Percentiles rank a stretch among this genome's conserved stretches.
Evolutionary conservation across 805 yeast species (phyloP).

Genomic region (Ogataea trehalophila): DNA sequence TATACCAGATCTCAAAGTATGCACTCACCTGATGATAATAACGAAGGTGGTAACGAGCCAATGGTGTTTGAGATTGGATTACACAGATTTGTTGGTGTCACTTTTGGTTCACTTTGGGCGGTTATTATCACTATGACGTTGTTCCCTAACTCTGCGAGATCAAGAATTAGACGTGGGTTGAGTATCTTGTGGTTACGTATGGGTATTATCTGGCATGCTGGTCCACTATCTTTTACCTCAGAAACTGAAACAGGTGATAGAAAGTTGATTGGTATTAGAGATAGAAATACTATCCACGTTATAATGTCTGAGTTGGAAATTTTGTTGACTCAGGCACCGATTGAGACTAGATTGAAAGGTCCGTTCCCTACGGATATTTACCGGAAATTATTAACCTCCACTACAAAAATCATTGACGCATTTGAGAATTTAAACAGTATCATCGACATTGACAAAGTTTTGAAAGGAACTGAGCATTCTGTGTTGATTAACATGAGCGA

Average conservation of each 20-base stretch:
- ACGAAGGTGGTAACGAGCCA: slow-evolving; percentile 69
- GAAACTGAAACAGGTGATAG: slow-evolving; percentile 21
- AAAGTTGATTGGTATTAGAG: slow-evolving; percentile 40
- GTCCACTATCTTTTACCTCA: slow-evolving; percentile 51
- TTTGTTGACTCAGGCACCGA: slow-evolving; percentile 64
- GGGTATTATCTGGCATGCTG: slow-evolving; percentile 78
- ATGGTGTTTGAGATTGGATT: slow-evolving; percentile 69
- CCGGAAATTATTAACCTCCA: slow-evolving; percentile 44
- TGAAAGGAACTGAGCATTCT: slow-evolving; percentile 48
- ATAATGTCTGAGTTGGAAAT: slow-evolving; percentile 57
- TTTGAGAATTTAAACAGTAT: slow-evolving; percentile 69
- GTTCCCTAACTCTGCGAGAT: slow-evolving; percentile 73
- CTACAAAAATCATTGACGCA: slow-evolving; percentile 66
- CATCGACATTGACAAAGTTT: slow-evolving; percentile 54
- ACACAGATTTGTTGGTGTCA: slow-evolving; percentile 70
- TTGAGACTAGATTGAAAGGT: slow-evolving; percentile 72
- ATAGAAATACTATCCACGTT: slow-evolving; percentile 38
- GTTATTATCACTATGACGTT: slow-evolving; percentile 58
- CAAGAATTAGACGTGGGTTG: slow-evolving; percentile 58
- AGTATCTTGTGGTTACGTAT: slow-evolving; percentile 71
- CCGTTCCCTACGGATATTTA: slow-evolving; percentile 55
- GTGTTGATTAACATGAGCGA: slow-evolving; percentile 49
- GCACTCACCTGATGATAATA: slow-evolving; percentile 41
- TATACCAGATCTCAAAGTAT: slow-evolving; percentile 61
- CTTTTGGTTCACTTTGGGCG: slow-evolving; percentile 75